Evolutionary conservation across 2,329 filamentous ascomycete genomes (phyloP).

Genomic region (Sarocladium kiliense): DNA sequence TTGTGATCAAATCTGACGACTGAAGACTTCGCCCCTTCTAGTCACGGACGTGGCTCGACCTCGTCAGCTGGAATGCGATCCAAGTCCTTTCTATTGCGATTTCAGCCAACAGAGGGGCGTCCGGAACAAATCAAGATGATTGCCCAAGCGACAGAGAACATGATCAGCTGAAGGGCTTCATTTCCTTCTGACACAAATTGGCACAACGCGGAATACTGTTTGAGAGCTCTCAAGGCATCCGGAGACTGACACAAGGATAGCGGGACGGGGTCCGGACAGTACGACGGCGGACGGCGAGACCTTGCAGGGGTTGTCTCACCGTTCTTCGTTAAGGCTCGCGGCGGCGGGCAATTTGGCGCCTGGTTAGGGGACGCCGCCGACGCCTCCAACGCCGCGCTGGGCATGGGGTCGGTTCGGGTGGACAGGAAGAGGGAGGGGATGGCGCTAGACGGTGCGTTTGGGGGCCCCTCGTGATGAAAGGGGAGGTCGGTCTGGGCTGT

Average conservation of each 20-base stretch:
- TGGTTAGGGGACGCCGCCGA: conserved; percentile 7
- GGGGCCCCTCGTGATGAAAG: conserved; percentile 6
- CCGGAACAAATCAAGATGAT: neutral
- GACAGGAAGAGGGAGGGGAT: conserved; percentile 8
- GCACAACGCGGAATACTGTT: neutral
- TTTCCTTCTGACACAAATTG: conserved; percentile 8
- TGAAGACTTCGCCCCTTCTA: neutral
- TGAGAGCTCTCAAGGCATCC: neutral
- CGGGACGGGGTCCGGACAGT: neutral
- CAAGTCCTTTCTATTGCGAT: neutral
- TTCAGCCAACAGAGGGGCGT: neutral
- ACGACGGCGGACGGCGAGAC: conserved; percentile 6
- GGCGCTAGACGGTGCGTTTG: conserved; percentile 1
- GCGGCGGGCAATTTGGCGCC: neutral
- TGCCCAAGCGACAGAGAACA: neutral
- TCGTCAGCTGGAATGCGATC: conserved; percentile 5
- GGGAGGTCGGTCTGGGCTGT: neutral
- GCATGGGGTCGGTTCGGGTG: conserved; percentile 4
- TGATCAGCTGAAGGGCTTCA: neutral
- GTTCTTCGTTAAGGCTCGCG: conserved; percentile 3
- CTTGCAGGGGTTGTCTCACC: conserved; percentile 7
- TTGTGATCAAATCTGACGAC: neutral
- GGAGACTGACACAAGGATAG: neutral
- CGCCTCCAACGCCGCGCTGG: conserved; percentile 6
- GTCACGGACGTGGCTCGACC: neutral